Base-by-base conservation (phyloP, 768 basidiomycete species). In the Tylopilus rubrobrunneus region DNA sequence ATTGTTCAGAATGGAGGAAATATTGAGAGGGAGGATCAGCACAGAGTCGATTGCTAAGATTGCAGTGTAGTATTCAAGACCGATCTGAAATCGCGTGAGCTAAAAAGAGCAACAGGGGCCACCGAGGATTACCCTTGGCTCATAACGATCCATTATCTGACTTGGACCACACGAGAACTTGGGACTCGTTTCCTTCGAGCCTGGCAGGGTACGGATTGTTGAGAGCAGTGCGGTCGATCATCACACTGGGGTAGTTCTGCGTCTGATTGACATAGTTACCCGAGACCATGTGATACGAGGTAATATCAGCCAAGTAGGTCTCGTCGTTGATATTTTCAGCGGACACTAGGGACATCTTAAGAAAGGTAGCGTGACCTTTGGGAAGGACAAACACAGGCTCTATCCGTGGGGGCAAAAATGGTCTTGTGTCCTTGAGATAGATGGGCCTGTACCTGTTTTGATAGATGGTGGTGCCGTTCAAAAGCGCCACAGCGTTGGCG, bases 161-260 rank as follows among this genome's bases (percentile, higher is more conserved):
- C 19, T 67, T 67, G 4, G 75, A 71, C 76, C 79, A 78, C 0
- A 70, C 77, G 11, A 86, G 63, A 23, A 83, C 86, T 57, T 87
- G 86, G 0, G 70, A 71, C 59, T 77, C 73, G 57, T 77, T 77
- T 7, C 79, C 86, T 59, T 86, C 85, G 0, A 89, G 78, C 23
- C 62, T 66, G 8, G 84, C 80, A 28, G 77, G 65, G 0, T 70
- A 53, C 0, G 77, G 61, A 37, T 78, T 74, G 41, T 77, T 78
- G 41, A 88, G 74, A n/a, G 84, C 70, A 0, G 87, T 85, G 39
- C 84, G 78, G 2, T 82, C 84, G 50, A 90, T 68, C 0, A 86
- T 87, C 57, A 76, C 73, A 59, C 79, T 81, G 2, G 86, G 85
- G 52, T 71, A 78, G 15, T 69, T 65, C 11, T 71, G 68, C 17